These are phyloP conservation scores for Buxus sempervirens DNA, from an alignment of 164 flowering plant species.

Conservation along the genomic window DNA sequence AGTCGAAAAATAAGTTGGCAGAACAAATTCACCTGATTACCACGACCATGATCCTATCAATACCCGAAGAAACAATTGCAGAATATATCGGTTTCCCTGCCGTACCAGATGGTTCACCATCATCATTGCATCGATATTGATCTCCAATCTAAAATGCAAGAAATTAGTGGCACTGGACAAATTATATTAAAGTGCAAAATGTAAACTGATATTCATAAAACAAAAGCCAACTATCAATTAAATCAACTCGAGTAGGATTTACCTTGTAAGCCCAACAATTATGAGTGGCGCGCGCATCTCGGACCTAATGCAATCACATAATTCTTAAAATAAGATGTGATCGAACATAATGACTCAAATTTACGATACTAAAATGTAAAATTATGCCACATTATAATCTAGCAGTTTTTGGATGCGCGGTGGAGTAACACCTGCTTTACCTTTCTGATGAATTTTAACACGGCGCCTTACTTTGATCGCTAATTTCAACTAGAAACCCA, in stretches of 20 bases:
- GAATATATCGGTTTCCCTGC: constrained; percentile 95
- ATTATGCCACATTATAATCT: too few relatives aligned
- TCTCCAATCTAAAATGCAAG: constrained; percentile 65
- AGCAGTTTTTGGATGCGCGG: too few relatives aligned
- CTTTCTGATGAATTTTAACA: too few relatives aligned
- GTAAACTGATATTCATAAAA: too few relatives aligned
- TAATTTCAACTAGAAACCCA: too few relatives aligned
- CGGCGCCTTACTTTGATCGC: too few relatives aligned
- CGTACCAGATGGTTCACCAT: constrained; percentile 96
- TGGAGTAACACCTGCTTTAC: too few relatives aligned
- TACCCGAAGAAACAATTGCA: constrained; percentile 79
- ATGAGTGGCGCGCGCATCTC: constrained; percentile 79
- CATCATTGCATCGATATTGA: constrained; percentile 76
- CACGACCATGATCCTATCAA: constrained; percentile 93
- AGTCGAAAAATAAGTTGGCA: background rate
- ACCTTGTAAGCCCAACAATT: constrained; percentile 99
- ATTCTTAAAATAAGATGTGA: background rate
- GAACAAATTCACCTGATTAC: constrained; percentile 62
- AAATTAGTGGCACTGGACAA: background rate
- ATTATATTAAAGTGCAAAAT: background rate
- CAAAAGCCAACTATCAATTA: background rate
- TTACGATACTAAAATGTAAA: background rate
- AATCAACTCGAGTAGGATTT: background rate
- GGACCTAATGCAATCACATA: constrained; percentile 43
- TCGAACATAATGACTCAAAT: background rate